phyloP scores from a whole-genome alignment of 257 asterid genomes.

The Solanum okadae region DNA sequence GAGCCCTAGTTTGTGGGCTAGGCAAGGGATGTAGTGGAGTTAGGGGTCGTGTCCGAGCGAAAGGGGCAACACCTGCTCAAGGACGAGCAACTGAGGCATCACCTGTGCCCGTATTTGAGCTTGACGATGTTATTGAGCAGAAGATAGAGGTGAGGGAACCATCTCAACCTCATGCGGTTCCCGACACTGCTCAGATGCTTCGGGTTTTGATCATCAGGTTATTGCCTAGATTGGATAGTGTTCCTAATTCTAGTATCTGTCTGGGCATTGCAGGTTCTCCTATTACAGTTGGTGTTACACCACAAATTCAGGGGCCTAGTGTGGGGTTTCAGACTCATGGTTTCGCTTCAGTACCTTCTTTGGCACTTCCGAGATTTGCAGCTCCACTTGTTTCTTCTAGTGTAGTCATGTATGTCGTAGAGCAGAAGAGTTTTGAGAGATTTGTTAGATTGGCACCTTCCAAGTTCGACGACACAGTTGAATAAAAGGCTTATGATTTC shows the following conservation, averaged over 20 bases:
- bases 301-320: too few relatives aligned
- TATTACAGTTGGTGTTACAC: background rate
- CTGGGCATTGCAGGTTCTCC: background rate
- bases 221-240: background rate
- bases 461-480: too few relatives aligned
- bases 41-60: background rate
- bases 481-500: too few relatives aligned
- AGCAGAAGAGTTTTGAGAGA: too few relatives aligned
- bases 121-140: background rate
- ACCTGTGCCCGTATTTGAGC: background rate
- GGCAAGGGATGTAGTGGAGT: background rate
- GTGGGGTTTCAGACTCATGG: too few relatives aligned
- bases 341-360: too few relatives aligned
- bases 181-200: background rate
- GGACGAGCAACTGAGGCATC: background rate
- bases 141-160: background rate
- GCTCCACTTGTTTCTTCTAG: too few relatives aligned
- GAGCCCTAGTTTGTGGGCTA: background rate
- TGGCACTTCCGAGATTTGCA: too few relatives aligned
- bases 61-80: background rate
- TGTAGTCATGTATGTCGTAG: too few relatives aligned
- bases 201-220: background rate
- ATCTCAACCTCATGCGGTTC: too few relatives aligned
- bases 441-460: too few relatives aligned
- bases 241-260: background rate